Base-by-base conservation (phyloP, 164 flowering plant genomes). In the Tetracentron sinense region DNA sequence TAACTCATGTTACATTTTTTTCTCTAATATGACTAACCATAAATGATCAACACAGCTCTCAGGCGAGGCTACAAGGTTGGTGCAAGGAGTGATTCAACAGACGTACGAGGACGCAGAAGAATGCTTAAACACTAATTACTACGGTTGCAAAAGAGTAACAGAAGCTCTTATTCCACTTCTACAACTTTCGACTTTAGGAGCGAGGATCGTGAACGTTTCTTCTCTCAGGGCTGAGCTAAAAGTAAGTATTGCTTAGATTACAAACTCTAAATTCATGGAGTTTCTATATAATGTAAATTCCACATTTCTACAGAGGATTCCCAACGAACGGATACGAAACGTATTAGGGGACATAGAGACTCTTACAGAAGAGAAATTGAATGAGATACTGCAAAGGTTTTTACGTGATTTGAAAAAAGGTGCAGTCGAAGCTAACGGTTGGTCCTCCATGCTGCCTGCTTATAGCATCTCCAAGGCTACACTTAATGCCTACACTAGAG, bases 401-500 rank as follows among this genome's bases (percentile, higher is more conserved):
- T 57, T 78, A 66, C 61, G 67, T 23, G 88, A 84, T 61, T 27
- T 82, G 66, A 74, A 78, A 62, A 52, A 75, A 4, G 68, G 79
- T 50, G 42, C 46, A 19, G 70, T 82, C 4, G 82, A 80, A 64
- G 77, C 46, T 26, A 82, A 77, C 30, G 84, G 84, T 25, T 84
- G 89, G 89, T 58, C 77, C 16, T 42, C 54, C 54, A 84, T 82
- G 86, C 72, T 80, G 50, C 85, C 85, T 15, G 72, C 86, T 0
- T 82, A 80, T 50, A 68, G 1, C 2, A 19, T 80, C 7, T 78
- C 84, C 3, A 78, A 78, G 65, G 78, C 80, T 10, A 69, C 76
- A 11, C 21, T 78, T 35, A 83, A 74, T 67, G 85, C 87, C 25
- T 83, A 81, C 61, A 72, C 87, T 28, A 75, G 87, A 61, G 42